Evolutionary conservation across 352 stramenopile species (phyloP).

Genomic region (Peronospora belbahrii): DNA sequence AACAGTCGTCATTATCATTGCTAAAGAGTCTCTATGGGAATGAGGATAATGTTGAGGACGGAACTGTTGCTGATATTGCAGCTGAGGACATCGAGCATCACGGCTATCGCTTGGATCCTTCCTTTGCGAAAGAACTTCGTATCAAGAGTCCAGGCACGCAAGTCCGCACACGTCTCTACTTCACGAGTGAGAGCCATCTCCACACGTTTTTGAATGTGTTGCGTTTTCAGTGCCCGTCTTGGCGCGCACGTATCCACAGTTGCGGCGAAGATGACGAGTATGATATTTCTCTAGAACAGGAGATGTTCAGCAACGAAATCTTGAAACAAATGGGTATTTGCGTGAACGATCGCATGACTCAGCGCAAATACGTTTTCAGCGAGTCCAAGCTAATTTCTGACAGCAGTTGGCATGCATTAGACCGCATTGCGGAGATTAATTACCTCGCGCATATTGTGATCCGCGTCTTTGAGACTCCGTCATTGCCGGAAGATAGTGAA

Average conservation of each 20-base stretch:
- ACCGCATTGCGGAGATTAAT: slow-evolving; percentile 92
- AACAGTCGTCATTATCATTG: slow-evolving; percentile 20
- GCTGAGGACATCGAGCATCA: slow-evolving; percentile 78
- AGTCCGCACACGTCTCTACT: slow-evolving; percentile 97
- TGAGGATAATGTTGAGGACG: slow-evolving; percentile 18
- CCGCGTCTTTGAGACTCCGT: slow-evolving; percentile 95
- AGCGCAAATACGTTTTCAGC: slow-evolving; percentile 76
- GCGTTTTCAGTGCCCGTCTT: slow-evolving; percentile 79
- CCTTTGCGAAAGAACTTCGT: slow-evolving; percentile 87
- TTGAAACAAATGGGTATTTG: slow-evolving; percentile 82
- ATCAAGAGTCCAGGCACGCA: slow-evolving; percentile 91
- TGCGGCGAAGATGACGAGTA: slow-evolving; percentile 55
- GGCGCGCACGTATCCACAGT: slow-evolving; percentile 48
- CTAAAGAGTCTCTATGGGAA: slow-evolving; percentile 21
- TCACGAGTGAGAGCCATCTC: slow-evolving; percentile 98
- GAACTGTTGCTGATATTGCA: slow-evolving; percentile 13
- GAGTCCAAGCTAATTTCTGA: slow-evolving; percentile 77
- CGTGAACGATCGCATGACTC: slow-evolving; percentile 67
- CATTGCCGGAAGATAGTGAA: slow-evolving; percentile 71
- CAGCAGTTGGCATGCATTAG: slow-evolving; percentile 55
- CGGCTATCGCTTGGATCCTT: slow-evolving; percentile 82
- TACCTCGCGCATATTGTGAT: slow-evolving; percentile 99
- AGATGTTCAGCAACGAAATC: slow-evolving; percentile 81
- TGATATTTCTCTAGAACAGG: slow-evolving; percentile 70
- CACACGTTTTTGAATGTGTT: slow-evolving; percentile 98